phyloP scores from a whole-genome alignment of 139 green algal species.

The Coelastrella sp. region DNA sequence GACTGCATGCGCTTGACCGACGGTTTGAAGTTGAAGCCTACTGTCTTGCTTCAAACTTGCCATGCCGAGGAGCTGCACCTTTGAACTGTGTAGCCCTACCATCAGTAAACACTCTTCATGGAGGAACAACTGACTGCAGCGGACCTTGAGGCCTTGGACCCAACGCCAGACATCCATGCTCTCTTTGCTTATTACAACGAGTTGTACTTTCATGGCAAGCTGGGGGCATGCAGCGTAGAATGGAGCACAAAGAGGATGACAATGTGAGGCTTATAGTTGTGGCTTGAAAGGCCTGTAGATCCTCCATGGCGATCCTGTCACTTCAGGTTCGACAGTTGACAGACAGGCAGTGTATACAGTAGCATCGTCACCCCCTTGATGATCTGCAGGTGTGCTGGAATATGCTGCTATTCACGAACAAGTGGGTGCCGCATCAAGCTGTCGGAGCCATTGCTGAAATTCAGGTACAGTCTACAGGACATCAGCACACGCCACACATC shows the following conservation, averaged over 20 bases:
- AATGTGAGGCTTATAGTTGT: slow-evolving; percentile 50
- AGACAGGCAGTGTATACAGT: neutral
- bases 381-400: slow-evolving; percentile 65
- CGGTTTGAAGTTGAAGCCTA: neutral
- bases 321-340: neutral
- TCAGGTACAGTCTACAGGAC: neutral
- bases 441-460: slow-evolving; percentile 81
- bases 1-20: neutral
- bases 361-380: neutral
- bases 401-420: slow-evolving; percentile 61
- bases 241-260: slow-evolving; percentile 88
- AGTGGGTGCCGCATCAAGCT: slow-evolving; percentile 81
- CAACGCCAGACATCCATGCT: slow-evolving; percentile 70
- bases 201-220: slow-evolving; percentile 76
- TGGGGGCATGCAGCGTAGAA: slow-evolving; percentile 77
- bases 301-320: neutral
- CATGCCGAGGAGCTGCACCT: too few relatives aligned
- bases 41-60: neutral
- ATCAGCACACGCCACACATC: neutral
- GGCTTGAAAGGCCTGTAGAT: neutral
- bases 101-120: neutral
- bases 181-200: slow-evolving; percentile 81
- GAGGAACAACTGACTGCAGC: neutral
- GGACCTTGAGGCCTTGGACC: slow-evolving; percentile 57
- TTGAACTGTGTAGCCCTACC: neutral